Base-by-base conservation (phyloP, 208 protist genomes). In the Trypanosoma caninum region DNA sequence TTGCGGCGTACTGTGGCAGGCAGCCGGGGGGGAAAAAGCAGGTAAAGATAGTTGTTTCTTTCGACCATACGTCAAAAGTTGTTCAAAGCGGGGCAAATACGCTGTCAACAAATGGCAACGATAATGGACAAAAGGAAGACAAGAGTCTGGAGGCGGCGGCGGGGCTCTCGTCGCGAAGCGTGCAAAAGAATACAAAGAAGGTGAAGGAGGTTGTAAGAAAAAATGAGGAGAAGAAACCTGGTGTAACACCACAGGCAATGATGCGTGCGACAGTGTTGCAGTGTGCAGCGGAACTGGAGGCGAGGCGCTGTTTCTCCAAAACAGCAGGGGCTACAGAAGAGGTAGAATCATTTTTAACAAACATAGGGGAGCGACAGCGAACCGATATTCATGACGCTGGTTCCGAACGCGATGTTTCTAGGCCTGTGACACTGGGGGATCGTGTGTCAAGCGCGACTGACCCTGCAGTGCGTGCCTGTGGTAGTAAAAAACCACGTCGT, bases 1-100 rank as follows among this genome's bases (percentile, higher is more conserved):
- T 77, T 46, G 34, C 72, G 34, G 64, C 59, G 5, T 66, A 76
- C n/a, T 20, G 14, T 16, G 58, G 37, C 53, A 33, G 37, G 38
- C 59, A 18, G 22, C 45, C 16, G 22, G 45, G 11, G 10, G 45
- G 30, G 45, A 30, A 59, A 45, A 78, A 72, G 52, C 61, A 62
- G 9, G 50, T 65, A 37, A 55, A 58, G 50, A 13, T 64, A 57
- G 59, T 63, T 58, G 55, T n/a, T n/a, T n/a, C n/a, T n/a, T n/a
- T n/a, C n/a, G n/a, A n/a, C n/a, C n/a, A n/a, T n/a, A n/a, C n/a
- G n/a, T n/a, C n/a, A n/a, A n/a, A n/a, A n/a, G n/a, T n/a, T n/a
- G n/a, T n/a, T n/a, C n/a, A n/a, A n/a, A n/a, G 20, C 13, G 20
- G 8, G n/a, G 20, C 34, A 23, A 59, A 2, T 13, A 2, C 18